Percentiles rank a stretch among this genome's conserved stretches.
Evolutionary conservation across 495 filamentous ascomycete genomes (phyloP).

Genomic region (Podospora appendiculata): DNA sequence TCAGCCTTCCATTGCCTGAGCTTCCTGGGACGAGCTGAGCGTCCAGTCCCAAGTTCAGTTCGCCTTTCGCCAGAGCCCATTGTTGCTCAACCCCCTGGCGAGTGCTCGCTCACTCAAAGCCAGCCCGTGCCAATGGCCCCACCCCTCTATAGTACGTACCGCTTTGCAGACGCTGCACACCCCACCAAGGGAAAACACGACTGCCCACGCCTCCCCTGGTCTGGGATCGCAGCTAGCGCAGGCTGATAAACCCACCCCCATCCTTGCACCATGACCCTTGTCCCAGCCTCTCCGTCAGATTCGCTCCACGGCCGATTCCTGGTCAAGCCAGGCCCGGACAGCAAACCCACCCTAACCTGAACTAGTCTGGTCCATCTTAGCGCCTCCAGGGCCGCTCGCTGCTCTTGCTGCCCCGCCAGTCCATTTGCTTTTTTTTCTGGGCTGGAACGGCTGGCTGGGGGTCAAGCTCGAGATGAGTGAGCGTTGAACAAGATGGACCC

Average conservation of each 20-base stretch:
- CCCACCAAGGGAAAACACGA: constrained; percentile 1
- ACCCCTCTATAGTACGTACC: constrained; percentile 11
- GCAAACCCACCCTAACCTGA: constrained; percentile 17
- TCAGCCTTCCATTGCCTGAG: too few relatives aligned
- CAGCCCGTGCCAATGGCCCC: background rate
- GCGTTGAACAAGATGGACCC: too few relatives aligned
- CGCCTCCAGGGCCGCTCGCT: constrained; percentile 12
- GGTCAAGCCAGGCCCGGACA: constrained; percentile 18
- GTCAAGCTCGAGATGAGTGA: too few relatives aligned
- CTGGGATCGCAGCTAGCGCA: constrained; percentile 10
- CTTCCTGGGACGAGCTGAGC: too few relatives aligned
- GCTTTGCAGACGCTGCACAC: constrained; percentile 13
- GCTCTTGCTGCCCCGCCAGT: constrained; percentile 1
- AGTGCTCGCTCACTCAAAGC: background rate
- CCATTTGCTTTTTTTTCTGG: too few relatives aligned
- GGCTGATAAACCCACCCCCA: constrained; percentile 13
- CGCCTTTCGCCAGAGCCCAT: too few relatives aligned
- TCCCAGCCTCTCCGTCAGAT: constrained; percentile 23
- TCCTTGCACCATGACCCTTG: constrained; percentile 3
- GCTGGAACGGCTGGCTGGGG: too few relatives aligned
- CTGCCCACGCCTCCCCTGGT: constrained; percentile 16
- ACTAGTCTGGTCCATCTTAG: constrained; percentile 13
- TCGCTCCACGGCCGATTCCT: constrained; percentile 14
- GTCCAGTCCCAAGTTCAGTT: too few relatives aligned
- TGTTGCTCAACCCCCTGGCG: background rate